phyloP scores from a whole-genome alignment of 2,329 filamentous ascomycete genomes.

The Botrytis deweyae region DNA sequence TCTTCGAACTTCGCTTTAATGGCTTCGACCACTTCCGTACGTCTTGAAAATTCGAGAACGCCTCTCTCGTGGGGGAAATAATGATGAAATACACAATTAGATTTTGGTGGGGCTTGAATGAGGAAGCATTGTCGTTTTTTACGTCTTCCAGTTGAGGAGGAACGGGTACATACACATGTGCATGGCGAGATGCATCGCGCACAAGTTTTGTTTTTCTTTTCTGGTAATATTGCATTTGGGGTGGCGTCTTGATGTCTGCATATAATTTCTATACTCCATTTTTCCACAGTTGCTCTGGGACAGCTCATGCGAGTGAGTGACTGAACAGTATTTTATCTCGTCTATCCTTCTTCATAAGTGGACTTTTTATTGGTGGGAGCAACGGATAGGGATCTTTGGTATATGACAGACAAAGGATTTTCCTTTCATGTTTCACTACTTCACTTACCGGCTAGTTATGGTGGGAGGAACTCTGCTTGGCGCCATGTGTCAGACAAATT shows the following conservation, averaged over 20 bases:
- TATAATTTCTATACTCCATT: slow-evolving; percentile 35
- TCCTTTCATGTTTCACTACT: slow-evolving; percentile 15
- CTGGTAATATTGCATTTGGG: slow-evolving; percentile 40
- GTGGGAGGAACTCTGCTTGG: slow-evolving; percentile 19
- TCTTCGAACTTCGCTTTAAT: slow-evolving; percentile 35
- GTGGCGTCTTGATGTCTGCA: slow-evolving; percentile 37
- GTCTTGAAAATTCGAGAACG: slow-evolving; percentile 27
- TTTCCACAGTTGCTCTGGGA: slow-evolving; percentile 15
- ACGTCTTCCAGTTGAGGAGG: slow-evolving; percentile 26
- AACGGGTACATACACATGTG: slow-evolving; percentile 35
- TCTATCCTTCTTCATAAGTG: slow-evolving; percentile 20
- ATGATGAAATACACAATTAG: slow-evolving; percentile 38
- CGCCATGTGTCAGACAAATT: slow-evolving; percentile 34
- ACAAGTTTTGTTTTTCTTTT: slow-evolving; percentile 34
- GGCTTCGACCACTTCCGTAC: slow-evolving; percentile 15
- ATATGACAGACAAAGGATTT: slow-evolving; percentile 27
- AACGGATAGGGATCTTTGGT: slow-evolving; percentile 25
- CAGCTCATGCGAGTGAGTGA: slow-evolving; percentile 17
- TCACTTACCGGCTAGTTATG: slow-evolving; percentile 12
- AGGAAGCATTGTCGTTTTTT: slow-evolving; percentile 28
- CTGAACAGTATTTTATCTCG: slow-evolving; percentile 23
- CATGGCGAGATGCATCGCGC: slow-evolving; percentile 24
- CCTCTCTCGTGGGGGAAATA: slow-evolving; percentile 31
- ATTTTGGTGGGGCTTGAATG: slow-evolving; percentile 33
- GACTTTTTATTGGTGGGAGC: slow-evolving; percentile 22